A percentile compares a stretch with the other conserved stretches of the same genome.
Conservation (phyloP, 1,139 yeast genomes). For the Debaryomyces nepalensis region DNA sequence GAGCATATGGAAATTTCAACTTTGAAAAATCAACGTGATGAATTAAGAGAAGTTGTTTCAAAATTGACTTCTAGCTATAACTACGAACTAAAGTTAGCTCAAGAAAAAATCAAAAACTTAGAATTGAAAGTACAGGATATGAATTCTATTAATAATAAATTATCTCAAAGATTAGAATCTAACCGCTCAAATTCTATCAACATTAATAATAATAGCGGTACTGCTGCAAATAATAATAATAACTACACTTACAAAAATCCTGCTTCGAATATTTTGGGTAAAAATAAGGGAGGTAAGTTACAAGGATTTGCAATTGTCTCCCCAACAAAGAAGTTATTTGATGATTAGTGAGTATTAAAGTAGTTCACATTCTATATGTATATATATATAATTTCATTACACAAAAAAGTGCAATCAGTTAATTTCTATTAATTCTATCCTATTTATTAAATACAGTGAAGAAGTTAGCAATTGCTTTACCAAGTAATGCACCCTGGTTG, state of each 20-base stretch:
- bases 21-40: conserved; percentile 59
- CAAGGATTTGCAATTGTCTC: conserved; percentile 50
- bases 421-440: conserved; percentile 8
- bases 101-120: conserved; percentile 47
- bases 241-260: conserved; percentile 9
- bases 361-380: conserved; percentile 1
- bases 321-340: conserved; percentile 40
- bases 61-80: conserved; percentile 41
- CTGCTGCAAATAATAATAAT: background rate
- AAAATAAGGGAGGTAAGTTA: conserved; percentile 41
- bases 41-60: conserved; percentile 57
- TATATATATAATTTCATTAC: background rate
- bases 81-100: conserved; percentile 42
- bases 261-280: conserved; percentile 12
- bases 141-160: conserved; percentile 39
- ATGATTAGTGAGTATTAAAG: conserved; percentile 17
- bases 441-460: conserved; percentile 15
- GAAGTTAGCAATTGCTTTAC: conserved; percentile 37
- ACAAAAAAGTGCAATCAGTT: background rate
- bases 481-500: conserved; percentile 43
- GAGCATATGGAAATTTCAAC: conserved; percentile 38
- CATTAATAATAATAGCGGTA: conserved; percentile 2
- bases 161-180: conserved; percentile 30
- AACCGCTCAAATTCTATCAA: conserved; percentile 3
- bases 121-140: conserved; percentile 45